Evolutionary conservation across 108 stramenopile species (phyloP).

Genomic region (Chaetoceros tenuissimus): DNA sequence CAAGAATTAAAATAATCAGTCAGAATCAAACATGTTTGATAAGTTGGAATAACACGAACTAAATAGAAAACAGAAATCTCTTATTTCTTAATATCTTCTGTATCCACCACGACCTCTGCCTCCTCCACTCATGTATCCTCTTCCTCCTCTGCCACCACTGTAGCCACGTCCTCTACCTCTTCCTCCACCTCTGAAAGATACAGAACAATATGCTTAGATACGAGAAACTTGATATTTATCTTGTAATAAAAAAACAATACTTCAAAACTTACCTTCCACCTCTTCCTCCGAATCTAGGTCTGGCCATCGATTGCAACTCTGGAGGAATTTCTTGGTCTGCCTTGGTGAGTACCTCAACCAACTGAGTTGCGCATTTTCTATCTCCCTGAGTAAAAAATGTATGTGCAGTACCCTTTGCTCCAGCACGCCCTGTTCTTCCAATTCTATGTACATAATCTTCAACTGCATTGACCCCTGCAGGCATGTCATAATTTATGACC

Average conservation of each 20-base stretch:
- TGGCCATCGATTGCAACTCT: constrained; percentile 68
- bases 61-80: too few species aligned
- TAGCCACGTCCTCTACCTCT: constrained; percentile 36
- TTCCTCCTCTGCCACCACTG: constrained; percentile 52
- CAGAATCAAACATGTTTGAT: too few species aligned
- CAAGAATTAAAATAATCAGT: too few species aligned
- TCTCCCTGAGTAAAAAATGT: constrained; percentile 88
- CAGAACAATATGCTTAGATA: too few species aligned
- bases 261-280: too few species aligned
- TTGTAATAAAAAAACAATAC: too few species aligned
- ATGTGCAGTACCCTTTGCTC: constrained; percentile 84
- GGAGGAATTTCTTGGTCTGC: constrained; percentile 74
- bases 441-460: constrained; percentile 95
- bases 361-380: constrained; percentile 65
- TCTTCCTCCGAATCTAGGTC: constrained; percentile 51
- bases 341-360: constrained; percentile 78
- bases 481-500: constrained; percentile 98
- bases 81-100: constrained; percentile 18
- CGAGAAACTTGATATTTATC: background rate
- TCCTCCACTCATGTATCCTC: constrained; percentile 41
- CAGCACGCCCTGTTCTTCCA: constrained; percentile 91
- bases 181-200: constrained; percentile 25
- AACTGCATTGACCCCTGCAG: constrained; percentile 75
- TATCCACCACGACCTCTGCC: constrained; percentile 26
- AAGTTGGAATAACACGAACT: too few species aligned